Base-by-base conservation (phyloP, 305 asterid species). In the Rubia tinctorum region DNA sequence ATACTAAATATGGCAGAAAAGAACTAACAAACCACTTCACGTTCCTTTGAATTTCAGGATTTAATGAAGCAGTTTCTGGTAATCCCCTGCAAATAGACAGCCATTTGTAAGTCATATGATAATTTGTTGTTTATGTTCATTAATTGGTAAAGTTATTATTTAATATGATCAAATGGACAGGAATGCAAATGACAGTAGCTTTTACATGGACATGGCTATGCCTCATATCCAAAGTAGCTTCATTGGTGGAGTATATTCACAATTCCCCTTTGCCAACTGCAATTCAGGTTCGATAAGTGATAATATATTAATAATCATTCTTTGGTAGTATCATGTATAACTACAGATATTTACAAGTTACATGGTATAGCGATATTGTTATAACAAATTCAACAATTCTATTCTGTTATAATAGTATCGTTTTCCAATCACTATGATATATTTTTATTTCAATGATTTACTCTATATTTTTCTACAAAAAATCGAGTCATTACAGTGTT, bases 151-250 rank as follows among this genome's bases (percentile, higher is more conserved):
- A 8, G 58, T 17, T 51, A 17, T n/a, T n/a, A n/a, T n/a, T 14
- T 51, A 14, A 2, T 30, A 40, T 47, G 4, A 45, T 23, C 20
- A 25, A 69, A 55, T 75, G 11, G 59, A 62, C 84, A 80, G 82
- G 75, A 70, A 71, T 67, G 68, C 62, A 51, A 56, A 39, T 75
- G 84, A 73, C 18, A 62, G 76, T 58, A 78, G 58, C 79, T 68
- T 71, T 51, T 79, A 68, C 77, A 18, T 66, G 72, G 80, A 79
- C 56, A 75, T 58, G 64, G 64, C 79, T 71, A 76, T 71, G 64
- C 66, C 62, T 17, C 76, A 79, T 12, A 22, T 47, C 68, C 71
- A 69, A 39, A 66, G 71, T n/a, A 63, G 61, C 30, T 59, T 27
- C 9, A 22, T 30, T 30, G 67, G 47, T 45, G 80, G 45, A 10